Conservation (phyloP, 192 early-diverging fungal species). For the Funneliformis mosseae region DNA sequence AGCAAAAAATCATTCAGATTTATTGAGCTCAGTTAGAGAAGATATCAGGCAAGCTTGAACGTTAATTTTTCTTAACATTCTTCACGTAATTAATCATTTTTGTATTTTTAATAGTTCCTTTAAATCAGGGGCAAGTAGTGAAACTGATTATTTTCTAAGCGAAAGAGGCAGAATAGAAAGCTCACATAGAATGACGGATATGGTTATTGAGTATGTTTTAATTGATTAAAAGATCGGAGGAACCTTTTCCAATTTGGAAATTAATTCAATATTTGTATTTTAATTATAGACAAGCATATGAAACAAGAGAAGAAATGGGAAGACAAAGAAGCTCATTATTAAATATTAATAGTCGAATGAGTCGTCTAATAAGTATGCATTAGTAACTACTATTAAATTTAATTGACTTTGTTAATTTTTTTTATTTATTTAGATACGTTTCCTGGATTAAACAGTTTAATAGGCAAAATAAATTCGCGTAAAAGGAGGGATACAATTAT, state of each 20-base stretch:
- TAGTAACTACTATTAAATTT: neutral
- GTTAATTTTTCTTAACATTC: neutral
- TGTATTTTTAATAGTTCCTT: conserved; percentile 39
- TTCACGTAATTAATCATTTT: neutral
- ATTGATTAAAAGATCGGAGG: neutral
- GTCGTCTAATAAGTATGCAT: conserved; percentile 55
- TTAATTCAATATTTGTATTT: neutral
- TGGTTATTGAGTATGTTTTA: conserved; percentile 69
- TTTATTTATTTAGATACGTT: conserved; percentile 37
- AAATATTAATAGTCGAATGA: conserved; percentile 57
- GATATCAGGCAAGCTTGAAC: conserved; percentile 50
- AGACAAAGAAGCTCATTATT: conserved; percentile 61
- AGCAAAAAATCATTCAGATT: conserved; percentile 68
- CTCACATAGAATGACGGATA: conserved; percentile 75
- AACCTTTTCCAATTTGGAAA: neutral
- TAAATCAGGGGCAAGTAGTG: conserved; percentile 41
- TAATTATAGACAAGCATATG: conserved; percentile 70
- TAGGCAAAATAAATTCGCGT: conserved; percentile 66
- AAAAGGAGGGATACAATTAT: conserved; percentile 73
- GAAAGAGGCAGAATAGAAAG: conserved; percentile 72
- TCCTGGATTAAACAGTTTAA: conserved; percentile 72
- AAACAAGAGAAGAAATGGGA: conserved; percentile 64
- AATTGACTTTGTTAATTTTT: neutral
- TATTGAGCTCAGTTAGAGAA: conserved; percentile 64
- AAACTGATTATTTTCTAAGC: conserved; percentile 66